Conservation (phyloP, 2,329 filamentous ascomycete genomes). For the Ilyonectria destructans region DNA sequence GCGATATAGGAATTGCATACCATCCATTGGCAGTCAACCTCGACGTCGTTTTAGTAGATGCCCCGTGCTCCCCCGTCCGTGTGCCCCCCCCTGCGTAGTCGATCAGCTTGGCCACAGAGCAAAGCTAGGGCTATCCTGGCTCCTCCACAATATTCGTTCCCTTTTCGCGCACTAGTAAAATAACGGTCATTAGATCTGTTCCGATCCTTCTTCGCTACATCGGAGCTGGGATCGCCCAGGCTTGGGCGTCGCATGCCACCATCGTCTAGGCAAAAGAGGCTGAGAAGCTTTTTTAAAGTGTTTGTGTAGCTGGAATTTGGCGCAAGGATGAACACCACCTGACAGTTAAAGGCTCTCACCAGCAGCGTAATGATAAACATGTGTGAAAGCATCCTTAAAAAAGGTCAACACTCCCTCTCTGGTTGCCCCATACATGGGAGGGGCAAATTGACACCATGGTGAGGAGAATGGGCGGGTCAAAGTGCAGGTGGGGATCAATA, state of each 20-base stretch:
- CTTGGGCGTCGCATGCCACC: conserved; percentile 7
- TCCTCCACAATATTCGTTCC: conserved; percentile 48
- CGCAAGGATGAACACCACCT: background rate
- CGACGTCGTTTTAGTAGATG: conserved; percentile 50
- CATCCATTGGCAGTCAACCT: conserved; percentile 22
- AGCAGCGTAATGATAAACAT: background rate
- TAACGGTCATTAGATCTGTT: conserved; percentile 42
- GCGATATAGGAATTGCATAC: conserved; percentile 28
- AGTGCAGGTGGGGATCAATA: conserved; percentile 26
- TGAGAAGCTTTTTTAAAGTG: background rate
- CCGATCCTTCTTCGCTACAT: conserved; percentile 36
- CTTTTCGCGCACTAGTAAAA: conserved; percentile 44
- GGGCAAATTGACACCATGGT: conserved; percentile 28
- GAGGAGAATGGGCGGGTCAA: conserved; percentile 30
- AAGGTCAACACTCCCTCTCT: background rate
- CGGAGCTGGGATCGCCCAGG: conserved; percentile 36
- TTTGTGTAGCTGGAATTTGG: background rate
- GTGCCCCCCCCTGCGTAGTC: conserved; percentile 45
- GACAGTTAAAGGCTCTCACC: background rate
- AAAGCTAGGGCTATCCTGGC: conserved; percentile 50
- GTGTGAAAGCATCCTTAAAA: background rate
- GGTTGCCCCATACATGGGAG: conserved; percentile 15
- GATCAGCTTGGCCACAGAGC: conserved; percentile 42
- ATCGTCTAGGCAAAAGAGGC: background rate
- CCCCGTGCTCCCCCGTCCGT: conserved; percentile 46